phyloP scores from a whole-genome alignment of 768 basidiomycete species.

The Termitomyces sp. region DNA sequence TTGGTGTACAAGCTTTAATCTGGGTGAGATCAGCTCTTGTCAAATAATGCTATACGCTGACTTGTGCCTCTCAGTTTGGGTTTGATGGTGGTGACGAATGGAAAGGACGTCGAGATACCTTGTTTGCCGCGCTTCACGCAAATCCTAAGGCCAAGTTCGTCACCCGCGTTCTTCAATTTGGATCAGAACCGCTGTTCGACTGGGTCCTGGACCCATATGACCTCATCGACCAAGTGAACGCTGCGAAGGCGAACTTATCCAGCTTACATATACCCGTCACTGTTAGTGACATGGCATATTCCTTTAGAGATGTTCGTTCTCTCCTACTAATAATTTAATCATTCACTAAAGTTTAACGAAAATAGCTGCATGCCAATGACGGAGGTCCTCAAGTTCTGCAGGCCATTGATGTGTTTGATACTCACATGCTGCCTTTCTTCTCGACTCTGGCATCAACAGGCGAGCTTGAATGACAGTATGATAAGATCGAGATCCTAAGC shows the following conservation, averaged over 20 bases:
- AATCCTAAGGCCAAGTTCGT: constrained; percentile 64
- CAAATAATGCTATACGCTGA: neutral
- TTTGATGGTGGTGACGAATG: constrained; percentile 46
- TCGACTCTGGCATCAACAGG: constrained; percentile 51
- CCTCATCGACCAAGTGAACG: constrained; percentile 48
- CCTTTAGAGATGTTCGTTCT: constrained; percentile 39
- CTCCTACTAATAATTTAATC: neutral
- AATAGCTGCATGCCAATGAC: constrained; percentile 35
- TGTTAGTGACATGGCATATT: constrained; percentile 62
- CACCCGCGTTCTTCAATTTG: constrained; percentile 65
- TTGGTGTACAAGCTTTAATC: constrained; percentile 71
- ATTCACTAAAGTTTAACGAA: neutral
- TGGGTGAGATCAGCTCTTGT: constrained; percentile 44
- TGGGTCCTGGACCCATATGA: constrained; percentile 42
- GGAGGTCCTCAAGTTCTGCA: constrained; percentile 53
- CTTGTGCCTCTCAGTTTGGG: constrained; percentile 37
- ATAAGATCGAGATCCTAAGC: neutral
- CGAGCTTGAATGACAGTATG: constrained; percentile 18
- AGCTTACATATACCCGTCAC: constrained; percentile 62
- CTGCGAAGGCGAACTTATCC: constrained; percentile 45
- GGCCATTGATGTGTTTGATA: constrained; percentile 61
- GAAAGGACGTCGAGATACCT: constrained; percentile 47
- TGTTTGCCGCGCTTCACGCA: constrained; percentile 49
- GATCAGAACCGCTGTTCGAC: constrained; percentile 68
- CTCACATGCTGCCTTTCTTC: constrained; percentile 74